phyloP scores from a whole-genome alignment of 2,329 filamentous ascomycete genomes.

The Aureobasidium sp. region DNA sequence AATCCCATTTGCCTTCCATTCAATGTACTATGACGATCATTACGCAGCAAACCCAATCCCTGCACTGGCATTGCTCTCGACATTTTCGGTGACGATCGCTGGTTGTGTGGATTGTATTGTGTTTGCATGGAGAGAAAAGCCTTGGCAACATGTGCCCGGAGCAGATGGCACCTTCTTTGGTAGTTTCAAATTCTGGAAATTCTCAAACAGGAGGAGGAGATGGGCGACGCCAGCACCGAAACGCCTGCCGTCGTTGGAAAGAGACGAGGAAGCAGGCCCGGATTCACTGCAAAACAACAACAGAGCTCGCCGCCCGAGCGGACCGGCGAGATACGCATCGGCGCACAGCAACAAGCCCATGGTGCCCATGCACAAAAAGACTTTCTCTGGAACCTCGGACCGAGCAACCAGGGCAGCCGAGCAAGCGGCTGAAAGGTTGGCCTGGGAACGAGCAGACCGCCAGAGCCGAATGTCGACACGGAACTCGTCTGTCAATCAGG shows the following conservation, averaged over 20 bases:
- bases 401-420: conserved; percentile 29
- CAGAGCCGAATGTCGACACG: conserved; percentile 12
- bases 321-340: background rate
- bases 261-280: background rate
- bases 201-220: conserved; percentile 8
- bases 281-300: background rate
- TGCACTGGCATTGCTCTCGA: conserved; percentile 48
- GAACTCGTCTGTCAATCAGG: conserved; percentile 17
- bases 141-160: conserved; percentile 55
- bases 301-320: background rate
- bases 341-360: conserved; percentile 1
- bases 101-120: conserved; percentile 61
- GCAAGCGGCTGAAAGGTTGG: conserved; percentile 33
- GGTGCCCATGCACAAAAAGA: conserved; percentile 22
- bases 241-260: background rate
- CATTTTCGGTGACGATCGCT: conserved; percentile 56
- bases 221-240: conserved; percentile 6
- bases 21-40: conserved; percentile 50
- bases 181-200: conserved; percentile 31
- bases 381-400: conserved; percentile 27
- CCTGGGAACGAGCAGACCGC: conserved; percentile 31
- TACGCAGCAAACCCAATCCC: conserved; percentile 49
- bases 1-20: conserved; percentile 60
- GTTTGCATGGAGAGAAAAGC: conserved; percentile 63
- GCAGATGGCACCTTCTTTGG: conserved; percentile 38